Conservation (phyloP, 2,329 filamentous ascomycete genomes). For the Thelonectria discophora region DNA sequence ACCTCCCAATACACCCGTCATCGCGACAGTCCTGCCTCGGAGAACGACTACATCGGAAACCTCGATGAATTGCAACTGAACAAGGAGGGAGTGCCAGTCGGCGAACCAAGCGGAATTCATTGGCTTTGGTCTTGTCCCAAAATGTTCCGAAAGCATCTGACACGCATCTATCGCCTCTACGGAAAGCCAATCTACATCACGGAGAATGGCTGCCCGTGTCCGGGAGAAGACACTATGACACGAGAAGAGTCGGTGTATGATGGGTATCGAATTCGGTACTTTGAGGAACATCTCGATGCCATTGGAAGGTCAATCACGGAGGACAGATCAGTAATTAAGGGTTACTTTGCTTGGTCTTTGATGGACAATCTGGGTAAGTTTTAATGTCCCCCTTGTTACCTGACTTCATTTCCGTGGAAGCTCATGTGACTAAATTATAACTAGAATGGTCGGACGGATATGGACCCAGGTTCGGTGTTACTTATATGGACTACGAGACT, state of each 20-base stretch:
- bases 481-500: conserved; percentile 28
- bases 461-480: conserved; percentile 29
- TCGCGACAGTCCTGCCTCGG: conserved; percentile 27
- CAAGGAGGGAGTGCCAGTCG: conserved; percentile 32
- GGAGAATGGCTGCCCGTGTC: conserved; percentile 31
- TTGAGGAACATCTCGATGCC: conserved; percentile 50
- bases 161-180: conserved; percentile 23
- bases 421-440: background rate
- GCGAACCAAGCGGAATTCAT: conserved; percentile 18
- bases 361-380: conserved; percentile 30
- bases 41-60: conserved; percentile 34
- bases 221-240: conserved; percentile 25
- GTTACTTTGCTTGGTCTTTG: conserved; percentile 33
- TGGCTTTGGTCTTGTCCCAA: conserved; percentile 28
- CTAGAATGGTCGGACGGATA: conserved; percentile 30
- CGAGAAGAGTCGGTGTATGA: conserved; percentile 49
- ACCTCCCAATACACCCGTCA: conserved; percentile 44
- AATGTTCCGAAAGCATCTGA: conserved; percentile 30
- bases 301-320: conserved; percentile 38
- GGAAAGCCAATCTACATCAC: conserved; percentile 31
- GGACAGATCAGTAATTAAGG: conserved; percentile 18
- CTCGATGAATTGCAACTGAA: conserved; percentile 33
- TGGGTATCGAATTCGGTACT: conserved; percentile 48
- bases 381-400: background rate
- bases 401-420: no score